These are phyloP conservation scores for Candida berthetii DNA, from an alignment of 805 yeast genomes.

Conservation along the genomic window DNA sequence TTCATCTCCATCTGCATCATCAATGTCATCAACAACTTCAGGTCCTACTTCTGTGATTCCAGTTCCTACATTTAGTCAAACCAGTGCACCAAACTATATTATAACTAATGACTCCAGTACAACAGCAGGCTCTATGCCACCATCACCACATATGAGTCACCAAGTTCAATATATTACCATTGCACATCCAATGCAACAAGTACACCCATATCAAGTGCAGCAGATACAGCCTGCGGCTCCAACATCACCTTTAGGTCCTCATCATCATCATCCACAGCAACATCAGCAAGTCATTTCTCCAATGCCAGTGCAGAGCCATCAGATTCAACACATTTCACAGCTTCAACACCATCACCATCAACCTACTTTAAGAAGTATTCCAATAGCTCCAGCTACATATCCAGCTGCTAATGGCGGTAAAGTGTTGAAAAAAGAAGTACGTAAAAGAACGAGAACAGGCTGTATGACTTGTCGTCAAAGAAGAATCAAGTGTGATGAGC, in stretches of 20 bases:
- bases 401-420: background rate
- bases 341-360: background rate
- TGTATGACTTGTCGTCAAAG: slow-evolving; percentile 69
- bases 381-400: background rate
- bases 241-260: background rate
- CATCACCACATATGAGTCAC: background rate
- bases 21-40: background rate
- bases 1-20: background rate
- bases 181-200: background rate
- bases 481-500: slow-evolving; percentile 71
- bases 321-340: background rate
- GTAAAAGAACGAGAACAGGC: slow-evolving; percentile 63
- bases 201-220: background rate
- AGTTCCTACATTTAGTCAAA: background rate
- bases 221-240: background rate
- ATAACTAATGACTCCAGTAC: background rate
- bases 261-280: background rate
- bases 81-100: background rate
- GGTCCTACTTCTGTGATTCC: too few relatives aligned
- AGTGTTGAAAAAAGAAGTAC: background rate
- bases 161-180: background rate
- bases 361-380: background rate
- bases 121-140: background rate
- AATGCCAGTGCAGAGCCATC: background rate
- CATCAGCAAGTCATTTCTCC: background rate